phyloP scores from a whole-genome alignment of 1,139 yeast species.

The Waltiozyma sp. region DNA sequence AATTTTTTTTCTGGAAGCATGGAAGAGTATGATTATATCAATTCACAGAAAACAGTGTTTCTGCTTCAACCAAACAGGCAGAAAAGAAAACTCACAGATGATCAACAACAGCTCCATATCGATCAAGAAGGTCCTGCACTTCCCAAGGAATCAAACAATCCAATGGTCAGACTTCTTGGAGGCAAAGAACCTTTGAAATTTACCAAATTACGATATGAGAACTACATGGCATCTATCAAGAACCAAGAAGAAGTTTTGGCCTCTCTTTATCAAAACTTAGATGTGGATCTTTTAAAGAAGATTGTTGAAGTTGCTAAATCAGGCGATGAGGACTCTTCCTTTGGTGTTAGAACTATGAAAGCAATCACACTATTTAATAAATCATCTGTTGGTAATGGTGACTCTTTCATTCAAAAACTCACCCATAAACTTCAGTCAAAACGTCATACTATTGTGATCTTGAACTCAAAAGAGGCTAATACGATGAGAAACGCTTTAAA shows the following conservation, averaged over 20 bases:
- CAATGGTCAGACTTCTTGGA: constrained; percentile 20
- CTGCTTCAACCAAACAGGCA: not conserved
- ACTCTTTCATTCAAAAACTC: not conserved
- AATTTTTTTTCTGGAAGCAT: not conserved
- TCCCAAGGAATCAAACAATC: not conserved
- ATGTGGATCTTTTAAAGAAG: not conserved
- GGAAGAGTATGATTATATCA: not conserved
- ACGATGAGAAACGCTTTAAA: constrained; percentile 32
- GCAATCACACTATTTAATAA: not conserved
- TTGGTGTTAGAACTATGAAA: not conserved
- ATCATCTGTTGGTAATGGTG: not conserved
- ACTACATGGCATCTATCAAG: constrained; percentile 26
- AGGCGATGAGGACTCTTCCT: not conserved
- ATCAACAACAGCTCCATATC: not conserved
- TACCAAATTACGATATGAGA: constrained; percentile 26
- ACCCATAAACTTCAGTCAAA: constrained; percentile 1
- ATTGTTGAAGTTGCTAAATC: not conserved
- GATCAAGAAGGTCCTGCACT: not conserved
- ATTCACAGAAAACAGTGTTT: not conserved
- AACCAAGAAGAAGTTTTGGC: constrained; percentile 3
- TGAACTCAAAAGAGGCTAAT: constrained; percentile 32
- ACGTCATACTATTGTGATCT: constrained; percentile 24
- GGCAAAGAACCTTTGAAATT: constrained; percentile 31
- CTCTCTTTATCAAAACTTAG: not conserved
- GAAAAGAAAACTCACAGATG: not conserved